Evolutionary conservation across 768 basidiomycete genomes (phyloP).

Genomic region (Suillus brevipes): DNA sequence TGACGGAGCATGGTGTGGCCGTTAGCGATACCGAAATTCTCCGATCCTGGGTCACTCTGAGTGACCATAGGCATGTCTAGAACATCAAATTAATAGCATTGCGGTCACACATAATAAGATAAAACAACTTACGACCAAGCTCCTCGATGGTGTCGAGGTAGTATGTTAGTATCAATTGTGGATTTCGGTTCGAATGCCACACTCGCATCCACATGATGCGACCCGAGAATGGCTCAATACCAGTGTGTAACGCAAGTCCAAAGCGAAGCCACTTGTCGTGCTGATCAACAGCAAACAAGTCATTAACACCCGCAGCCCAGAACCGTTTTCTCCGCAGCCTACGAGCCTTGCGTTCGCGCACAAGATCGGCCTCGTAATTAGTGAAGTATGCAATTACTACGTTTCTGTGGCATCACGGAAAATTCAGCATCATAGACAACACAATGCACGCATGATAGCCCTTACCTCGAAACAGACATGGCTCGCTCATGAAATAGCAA

Average conservation of each 20-base stretch:
- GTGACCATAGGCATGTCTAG: conserved; percentile 10
- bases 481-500: conserved; percentile 25
- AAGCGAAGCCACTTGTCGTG: conserved; percentile 48
- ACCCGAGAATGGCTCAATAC: conserved; percentile 22
- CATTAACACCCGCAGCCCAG: conserved; percentile 43
- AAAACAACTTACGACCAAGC: conserved; percentile 18
- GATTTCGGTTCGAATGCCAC: conserved; percentile 30
- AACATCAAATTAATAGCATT: no score
- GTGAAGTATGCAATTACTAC: conserved; percentile 1
- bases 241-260: conserved; percentile 34
- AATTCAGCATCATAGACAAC: not conserved
- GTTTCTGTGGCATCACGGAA: not conserved
- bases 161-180: conserved; percentile 19
- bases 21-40: conserved; percentile 48
- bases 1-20: conserved; percentile 41
- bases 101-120: no score
- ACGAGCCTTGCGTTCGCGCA: conserved; percentile 16
- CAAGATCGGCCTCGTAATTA: conserved; percentile 20
- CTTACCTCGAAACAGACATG: conserved; percentile 28
- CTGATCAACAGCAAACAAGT: conserved; percentile 41
- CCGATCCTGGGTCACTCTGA: conserved; percentile 44
- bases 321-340: conserved; percentile 32
- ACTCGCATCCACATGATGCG: conserved; percentile 23
- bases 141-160: conserved; percentile 18
- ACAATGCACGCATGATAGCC: not conserved